These are phyloP conservation scores for Wickerhamiella kurtzmanii DNA, from an alignment of 805 yeast species.

Conservation along the genomic window DNA sequence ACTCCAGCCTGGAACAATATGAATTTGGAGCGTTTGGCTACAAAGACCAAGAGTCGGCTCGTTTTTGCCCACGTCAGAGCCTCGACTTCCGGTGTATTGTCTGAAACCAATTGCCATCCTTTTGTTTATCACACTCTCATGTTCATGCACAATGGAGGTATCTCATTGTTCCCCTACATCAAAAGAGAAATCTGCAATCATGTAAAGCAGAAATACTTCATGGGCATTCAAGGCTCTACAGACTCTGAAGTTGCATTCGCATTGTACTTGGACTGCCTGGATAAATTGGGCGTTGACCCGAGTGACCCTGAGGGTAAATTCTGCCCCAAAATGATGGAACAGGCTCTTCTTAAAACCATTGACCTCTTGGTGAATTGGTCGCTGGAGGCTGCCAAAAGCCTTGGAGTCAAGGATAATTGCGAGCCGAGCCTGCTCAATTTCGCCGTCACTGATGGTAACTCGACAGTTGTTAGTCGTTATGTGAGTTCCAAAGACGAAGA, in stretches of 20 bases:
- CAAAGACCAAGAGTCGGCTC: conserved; percentile 68
- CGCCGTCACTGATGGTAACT: conserved; percentile 87
- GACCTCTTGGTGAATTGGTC: conserved; percentile 72
- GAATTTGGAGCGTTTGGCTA: conserved; percentile 72
- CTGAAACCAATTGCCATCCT: conserved; percentile 96
- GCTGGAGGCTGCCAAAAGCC: conserved; percentile 36
- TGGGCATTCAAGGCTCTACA: conserved; percentile 80
- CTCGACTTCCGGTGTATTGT: conserved; percentile 82
- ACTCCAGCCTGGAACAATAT: conserved; percentile 94
- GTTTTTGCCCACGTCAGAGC: conserved; percentile 96
- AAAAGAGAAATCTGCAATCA: conserved; percentile 62
- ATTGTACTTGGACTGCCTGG: conserved; percentile 61
- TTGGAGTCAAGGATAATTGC: conserved; percentile 17
- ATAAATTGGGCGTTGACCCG: conserved; percentile 66
- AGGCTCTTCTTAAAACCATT: conserved; percentile 62
- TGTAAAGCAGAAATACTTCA: conserved; percentile 66
- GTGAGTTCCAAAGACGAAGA: conserved; percentile 82
- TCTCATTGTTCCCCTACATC: conserved; percentile 56
- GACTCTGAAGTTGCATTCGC: conserved; percentile 96
- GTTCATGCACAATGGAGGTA: conserved; percentile 93
- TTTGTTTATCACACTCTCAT: conserved; percentile 73
- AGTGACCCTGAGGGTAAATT: conserved; percentile 39
- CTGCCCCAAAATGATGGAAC: conserved; percentile 36
- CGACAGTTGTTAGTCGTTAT: conserved; percentile 77
- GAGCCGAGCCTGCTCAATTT: conserved; percentile 84